Evolutionary conservation across 2,329 filamentous ascomycete genomes (phyloP).

Genomic region (Verticillium longisporum): DNA sequence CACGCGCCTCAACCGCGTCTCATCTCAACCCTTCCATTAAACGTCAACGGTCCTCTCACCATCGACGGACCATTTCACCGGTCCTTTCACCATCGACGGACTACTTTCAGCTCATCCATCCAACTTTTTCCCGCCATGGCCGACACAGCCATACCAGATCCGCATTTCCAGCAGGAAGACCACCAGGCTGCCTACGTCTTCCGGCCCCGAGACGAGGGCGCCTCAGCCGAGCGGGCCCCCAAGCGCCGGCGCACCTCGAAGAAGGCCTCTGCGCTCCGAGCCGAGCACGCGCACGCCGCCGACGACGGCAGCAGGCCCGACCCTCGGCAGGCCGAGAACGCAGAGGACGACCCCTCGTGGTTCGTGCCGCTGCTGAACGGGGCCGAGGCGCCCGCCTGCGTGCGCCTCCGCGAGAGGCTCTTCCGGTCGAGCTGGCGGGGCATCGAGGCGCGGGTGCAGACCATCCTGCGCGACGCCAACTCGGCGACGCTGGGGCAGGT

Average conservation of each 20-base stretch:
- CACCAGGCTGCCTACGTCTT: constrained; percentile 57
- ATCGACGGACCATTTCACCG: neutral
- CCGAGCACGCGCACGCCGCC: constrained; percentile 2
- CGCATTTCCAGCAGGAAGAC: constrained; percentile 27
- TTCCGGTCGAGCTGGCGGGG: constrained; percentile 59
- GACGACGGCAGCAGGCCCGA: too few species aligned
- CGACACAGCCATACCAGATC: neutral
- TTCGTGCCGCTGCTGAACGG: constrained; percentile 51
- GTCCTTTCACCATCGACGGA: too few species aligned
- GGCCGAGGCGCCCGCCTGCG: constrained; percentile 39
- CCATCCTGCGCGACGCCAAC: constrained; percentile 54
- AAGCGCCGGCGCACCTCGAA: constrained; percentile 52
- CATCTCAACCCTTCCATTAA: neutral
- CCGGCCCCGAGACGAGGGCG: constrained; percentile 33
- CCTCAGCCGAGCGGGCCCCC: constrained; percentile 30
- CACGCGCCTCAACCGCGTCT: neutral
- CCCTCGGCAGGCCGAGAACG: too few species aligned
- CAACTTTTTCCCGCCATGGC: neutral
- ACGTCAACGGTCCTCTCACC: neutral
- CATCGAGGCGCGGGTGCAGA: constrained; percentile 57
- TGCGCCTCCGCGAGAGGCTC: constrained; percentile 46
- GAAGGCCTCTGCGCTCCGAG: constrained; percentile 16
- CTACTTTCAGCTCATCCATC: neutral
- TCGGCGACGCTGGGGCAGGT: constrained; percentile 53
- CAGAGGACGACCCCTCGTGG: constrained; percentile 7